Percentiles rank a stretch among this genome's conserved stretches.
Conservation (phyloP, 2,329 filamentous ascomycete genomes). For the Celoporthe dispersa region DNA sequence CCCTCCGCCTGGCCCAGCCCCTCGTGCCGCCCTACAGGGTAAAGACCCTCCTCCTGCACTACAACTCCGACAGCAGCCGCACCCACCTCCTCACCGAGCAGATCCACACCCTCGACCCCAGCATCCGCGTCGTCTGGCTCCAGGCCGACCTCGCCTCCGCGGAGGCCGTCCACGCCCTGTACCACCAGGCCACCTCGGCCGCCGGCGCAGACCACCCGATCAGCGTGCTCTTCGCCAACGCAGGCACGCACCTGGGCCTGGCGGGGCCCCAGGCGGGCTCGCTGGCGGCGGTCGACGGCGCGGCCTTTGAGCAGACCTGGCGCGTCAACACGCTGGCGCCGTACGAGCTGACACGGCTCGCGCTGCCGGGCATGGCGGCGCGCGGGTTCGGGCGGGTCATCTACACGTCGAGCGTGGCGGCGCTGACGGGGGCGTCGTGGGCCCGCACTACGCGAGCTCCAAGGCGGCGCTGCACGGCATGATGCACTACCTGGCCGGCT, state of each 20-base stretch:
- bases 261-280: slow-evolving; percentile 18
- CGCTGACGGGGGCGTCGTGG: slow-evolving; percentile 24
- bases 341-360: slow-evolving; percentile 23
- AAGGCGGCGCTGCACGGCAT: slow-evolving; percentile 26
- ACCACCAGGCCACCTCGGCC: background rate
- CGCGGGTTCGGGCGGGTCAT: slow-evolving; percentile 22
- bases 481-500: slow-evolving; percentile 9
- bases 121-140: slow-evolving; percentile 18
- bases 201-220: background rate
- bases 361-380: slow-evolving; percentile 15
- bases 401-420: slow-evolving; percentile 25
- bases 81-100: slow-evolving; percentile 9
- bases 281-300: slow-evolving; percentile 10
- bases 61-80: slow-evolving; percentile 11
- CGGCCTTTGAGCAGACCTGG: slow-evolving; percentile 23
- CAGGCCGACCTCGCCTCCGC: slow-evolving; percentile 22
- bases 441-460: slow-evolving; percentile 23
- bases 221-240: slow-evolving; percentile 27
- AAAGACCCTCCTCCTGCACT: slow-evolving; percentile 23
- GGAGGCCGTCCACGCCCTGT: background rate
- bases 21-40: slow-evolving; percentile 15
- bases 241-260: slow-evolving; percentile 16
- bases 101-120: slow-evolving; percentile 5
- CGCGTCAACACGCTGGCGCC: slow-evolving; percentile 22
- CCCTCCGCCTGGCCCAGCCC: slow-evolving; percentile 22